Evolutionary conservation across 2,329 filamentous ascomycete species (phyloP).

Genomic region (Colletotrichum sp.): DNA sequence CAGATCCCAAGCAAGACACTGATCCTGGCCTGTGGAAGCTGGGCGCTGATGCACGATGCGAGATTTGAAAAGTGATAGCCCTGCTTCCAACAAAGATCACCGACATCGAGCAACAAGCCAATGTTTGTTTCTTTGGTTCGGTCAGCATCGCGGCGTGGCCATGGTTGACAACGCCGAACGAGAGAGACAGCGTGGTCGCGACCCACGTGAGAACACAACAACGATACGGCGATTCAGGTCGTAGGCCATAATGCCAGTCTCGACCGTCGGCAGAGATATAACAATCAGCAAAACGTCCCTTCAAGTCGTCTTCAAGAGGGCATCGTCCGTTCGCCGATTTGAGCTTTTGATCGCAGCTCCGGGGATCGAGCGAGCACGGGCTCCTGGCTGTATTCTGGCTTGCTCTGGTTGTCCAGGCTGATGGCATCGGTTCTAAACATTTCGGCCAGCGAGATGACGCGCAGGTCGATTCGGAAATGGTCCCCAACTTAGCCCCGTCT

Average conservation of each 20-base stretch:
- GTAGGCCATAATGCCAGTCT: not conserved
- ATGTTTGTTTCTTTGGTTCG: not conserved
- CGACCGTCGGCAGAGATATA: not conserved
- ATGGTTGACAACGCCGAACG: not conserved
- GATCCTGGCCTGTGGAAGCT: not conserved
- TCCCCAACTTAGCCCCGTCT: not conserved
- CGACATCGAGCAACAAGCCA: not conserved
- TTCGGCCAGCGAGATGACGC: not conserved
- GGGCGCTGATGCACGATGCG: not conserved
- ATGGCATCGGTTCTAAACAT: not conserved
- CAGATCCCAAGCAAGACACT: not conserved
- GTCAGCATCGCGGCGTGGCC: not conserved
- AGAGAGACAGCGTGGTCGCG: not conserved
- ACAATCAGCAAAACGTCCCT: not conserved
- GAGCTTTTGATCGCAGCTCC: slow-evolving; percentile 1
- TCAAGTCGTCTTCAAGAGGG: not conserved
- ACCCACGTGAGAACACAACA: not conserved
- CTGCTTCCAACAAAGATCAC: not conserved
- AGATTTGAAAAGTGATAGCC: not conserved
- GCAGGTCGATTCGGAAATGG: slow-evolving; percentile 1
- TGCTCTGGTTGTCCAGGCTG: not conserved
- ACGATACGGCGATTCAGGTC: not conserved
- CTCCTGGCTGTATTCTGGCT: not conserved
- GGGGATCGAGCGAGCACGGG: slow-evolving; percentile 8
- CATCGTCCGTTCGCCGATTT: slow-evolving; percentile 12